Percentiles rank a stretch among this genome's conserved stretches.
phyloP scores from a whole-genome alignment of 495 filamentous ascomycete species.

The Podospora tetraspora region DNA sequence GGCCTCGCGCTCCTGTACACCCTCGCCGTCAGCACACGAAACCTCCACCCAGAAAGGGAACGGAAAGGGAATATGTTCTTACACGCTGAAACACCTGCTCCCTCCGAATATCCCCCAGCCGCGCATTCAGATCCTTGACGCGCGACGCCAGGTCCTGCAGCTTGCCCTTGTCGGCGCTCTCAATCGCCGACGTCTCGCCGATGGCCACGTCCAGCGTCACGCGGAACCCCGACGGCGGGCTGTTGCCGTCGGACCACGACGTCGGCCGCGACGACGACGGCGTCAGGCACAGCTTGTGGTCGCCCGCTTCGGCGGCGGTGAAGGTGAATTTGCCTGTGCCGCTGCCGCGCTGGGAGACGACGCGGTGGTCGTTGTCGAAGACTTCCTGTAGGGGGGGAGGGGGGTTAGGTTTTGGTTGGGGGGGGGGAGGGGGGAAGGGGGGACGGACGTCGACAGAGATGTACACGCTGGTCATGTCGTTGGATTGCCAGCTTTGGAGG shows the following conservation, averaged over 20 bases:
- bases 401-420: not conserved
- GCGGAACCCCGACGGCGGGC: conserved; percentile 65
- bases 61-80: conserved; percentile 32
- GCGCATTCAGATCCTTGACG: conserved; percentile 81
- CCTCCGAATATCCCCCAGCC: conserved; percentile 81
- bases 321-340: conserved; percentile 87
- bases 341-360: conserved; percentile 78
- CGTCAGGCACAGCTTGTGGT: conserved; percentile 91
- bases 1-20: conserved; percentile 80
- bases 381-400: conserved; percentile 54
- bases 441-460: conserved; percentile 75
- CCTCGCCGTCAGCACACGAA: not conserved
- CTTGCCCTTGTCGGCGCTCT: conserved; percentile 90
- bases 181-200: conserved; percentile 91
- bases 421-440: conserved; percentile 4
- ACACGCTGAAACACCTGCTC: conserved; percentile 97
- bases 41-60: too few species aligned
- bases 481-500: conserved; percentile 57
- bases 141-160: conserved; percentile 84
- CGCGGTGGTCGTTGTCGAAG: conserved; percentile 97
- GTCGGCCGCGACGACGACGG: conserved; percentile 58
- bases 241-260: conserved; percentile 63
- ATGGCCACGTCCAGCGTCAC: conserved; percentile 88
- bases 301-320: conserved; percentile 85
- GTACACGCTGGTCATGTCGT: conserved; percentile 70